A percentile compares a stretch with the other conserved stretches of the same genome.
Conservation (phyloP, 169 alveolate genomes). For the Amoebophrya sp. region DNA sequence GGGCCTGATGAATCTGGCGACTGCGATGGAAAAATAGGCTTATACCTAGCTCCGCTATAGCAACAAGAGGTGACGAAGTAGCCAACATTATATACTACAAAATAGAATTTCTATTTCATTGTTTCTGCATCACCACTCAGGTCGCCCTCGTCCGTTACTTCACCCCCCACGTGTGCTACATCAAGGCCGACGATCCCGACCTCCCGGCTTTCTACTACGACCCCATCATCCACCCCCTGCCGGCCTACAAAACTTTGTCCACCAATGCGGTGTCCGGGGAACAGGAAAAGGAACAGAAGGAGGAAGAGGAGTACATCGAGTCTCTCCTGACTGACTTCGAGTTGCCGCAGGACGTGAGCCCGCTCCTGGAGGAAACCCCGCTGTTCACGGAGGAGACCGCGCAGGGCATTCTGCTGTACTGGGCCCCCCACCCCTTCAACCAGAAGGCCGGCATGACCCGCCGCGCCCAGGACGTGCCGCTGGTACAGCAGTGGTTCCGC, state of each 20-base stretch:
- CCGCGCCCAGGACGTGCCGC: conserved; percentile 92
- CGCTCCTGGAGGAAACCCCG: conserved; percentile 55
- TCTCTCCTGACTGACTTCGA: not conserved
- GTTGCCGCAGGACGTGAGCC: conserved; percentile 42
- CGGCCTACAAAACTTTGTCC: conserved; percentile 59
- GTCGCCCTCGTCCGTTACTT: not conserved
- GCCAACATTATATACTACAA: too few relatives aligned
- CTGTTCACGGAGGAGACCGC: conserved; percentile 54
- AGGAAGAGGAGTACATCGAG: not conserved
- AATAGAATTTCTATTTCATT: too few relatives aligned
- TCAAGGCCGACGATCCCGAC: conserved; percentile 87
- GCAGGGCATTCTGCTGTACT: conserved; percentile 51
- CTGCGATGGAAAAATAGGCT: too few relatives aligned
- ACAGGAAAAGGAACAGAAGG: not conserved
- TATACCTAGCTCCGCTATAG: too few relatives aligned
- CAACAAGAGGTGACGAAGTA: too few relatives aligned
- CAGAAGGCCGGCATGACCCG: conserved; percentile 56
- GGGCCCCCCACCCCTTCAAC: conserved; percentile 99
- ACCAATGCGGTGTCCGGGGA: not conserved
- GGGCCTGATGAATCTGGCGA: too few relatives aligned
- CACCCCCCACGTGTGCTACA: conserved; percentile 46
- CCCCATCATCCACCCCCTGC: conserved; percentile 93
- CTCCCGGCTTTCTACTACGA: conserved; percentile 93
- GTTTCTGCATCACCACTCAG: too few relatives aligned
- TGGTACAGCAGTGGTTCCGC: conserved; percentile 95